Conservation (phyloP, 1,284 basidiomycete genomes). For the Fomitiporia mediterranea region DNA sequence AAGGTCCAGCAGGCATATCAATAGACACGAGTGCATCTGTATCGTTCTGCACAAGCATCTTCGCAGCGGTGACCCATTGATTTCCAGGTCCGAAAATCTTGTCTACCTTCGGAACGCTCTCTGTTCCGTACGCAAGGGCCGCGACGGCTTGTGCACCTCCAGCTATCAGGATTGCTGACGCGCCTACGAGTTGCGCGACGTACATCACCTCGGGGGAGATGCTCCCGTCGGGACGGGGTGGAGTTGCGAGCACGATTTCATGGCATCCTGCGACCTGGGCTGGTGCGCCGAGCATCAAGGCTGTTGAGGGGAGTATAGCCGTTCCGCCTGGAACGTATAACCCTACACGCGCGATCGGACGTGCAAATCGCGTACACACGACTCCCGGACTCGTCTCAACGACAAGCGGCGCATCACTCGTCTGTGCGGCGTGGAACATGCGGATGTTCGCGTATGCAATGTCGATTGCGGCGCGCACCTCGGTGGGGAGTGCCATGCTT, state of each 20-base stretch:
- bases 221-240: conserved; percentile 85
- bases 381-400: conserved; percentile 99
- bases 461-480: conserved; percentile 83
- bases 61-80: conserved; percentile 99
- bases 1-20: conserved; percentile 99
- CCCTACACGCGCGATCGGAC: conserved; percentile 92
- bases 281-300: conserved; percentile 96
- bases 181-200: conserved; percentile 84
- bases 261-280: conserved; percentile 96
- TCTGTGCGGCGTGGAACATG: conserved; percentile 87
- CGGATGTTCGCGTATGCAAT: conserved; percentile 89
- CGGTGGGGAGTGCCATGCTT: conserved; percentile 53
- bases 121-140: conserved; percentile 94
- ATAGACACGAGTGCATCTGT: conserved; percentile 96
- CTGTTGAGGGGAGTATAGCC: conserved; percentile 93
- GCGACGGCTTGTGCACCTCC: conserved; percentile 98
- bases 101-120: conserved; percentile 97
- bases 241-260: conserved; percentile 92
- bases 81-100: conserved; percentile 99
- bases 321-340: conserved; percentile 98
- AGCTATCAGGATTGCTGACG: conserved; percentile 84
- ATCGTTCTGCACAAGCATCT: conserved; percentile 99
- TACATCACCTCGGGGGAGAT: conserved; percentile 96
- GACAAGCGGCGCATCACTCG: conserved; percentile 63
- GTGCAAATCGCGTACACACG: conserved; percentile 88